Evolutionary conservation across 768 basidiomycete genomes (phyloP), one percentile per base, ranked within the genome.

Genomic region (Cystofilobasidium bisporidii): DNA sequence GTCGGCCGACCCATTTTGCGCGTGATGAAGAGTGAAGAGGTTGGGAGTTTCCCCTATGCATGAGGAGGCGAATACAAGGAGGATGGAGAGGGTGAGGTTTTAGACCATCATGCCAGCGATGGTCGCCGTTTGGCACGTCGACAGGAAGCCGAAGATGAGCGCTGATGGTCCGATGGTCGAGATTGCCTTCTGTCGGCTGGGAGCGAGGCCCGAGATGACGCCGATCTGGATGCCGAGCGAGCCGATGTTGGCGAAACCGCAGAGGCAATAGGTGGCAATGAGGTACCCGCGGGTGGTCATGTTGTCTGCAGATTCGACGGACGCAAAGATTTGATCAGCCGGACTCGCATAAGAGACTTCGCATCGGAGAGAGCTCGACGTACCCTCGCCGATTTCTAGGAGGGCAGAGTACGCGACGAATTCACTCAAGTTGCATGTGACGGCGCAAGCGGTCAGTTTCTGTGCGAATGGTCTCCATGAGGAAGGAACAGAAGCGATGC

Each of bases 301-400:
- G 3, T 60, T 81, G 77, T 28, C 78, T 75, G 50, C 85, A 78
- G 1, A 32, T 26, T 26, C 18, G 24, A 10, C 36, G 36, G 36
- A 91, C 5, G 87, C 89, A 47, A 85, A 84, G 72, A 91, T 91
- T 76, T 92, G n/a, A n/a, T n/a, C n/a, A n/a, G n/a, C n/a, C n/a
- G n/a, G n/a, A n/a, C n/a, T n/a, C n/a, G n/a, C n/a, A n/a, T n/a
- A n/a, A n/a, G n/a, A n/a, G n/a, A n/a, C n/a, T n/a, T n/a, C n/a
- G n/a, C n/a, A n/a, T n/a, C 26, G 36, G 17, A 48, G 40, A 9
- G 40, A 41, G 17, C 40, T 9, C 17, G 40, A 41, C 40, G 9
- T 9, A 41, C 40, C 40, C 40, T 17, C 10, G 17, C 40, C 40
- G 40, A 41, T 41, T 41, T 9, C 9, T 17, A 9, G 40, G 10